These are phyloP conservation scores for Cladophialophora bantiana DNA, from an alignment of 2,329 filamentous ascomycete species.

Conservation along the genomic window DNA sequence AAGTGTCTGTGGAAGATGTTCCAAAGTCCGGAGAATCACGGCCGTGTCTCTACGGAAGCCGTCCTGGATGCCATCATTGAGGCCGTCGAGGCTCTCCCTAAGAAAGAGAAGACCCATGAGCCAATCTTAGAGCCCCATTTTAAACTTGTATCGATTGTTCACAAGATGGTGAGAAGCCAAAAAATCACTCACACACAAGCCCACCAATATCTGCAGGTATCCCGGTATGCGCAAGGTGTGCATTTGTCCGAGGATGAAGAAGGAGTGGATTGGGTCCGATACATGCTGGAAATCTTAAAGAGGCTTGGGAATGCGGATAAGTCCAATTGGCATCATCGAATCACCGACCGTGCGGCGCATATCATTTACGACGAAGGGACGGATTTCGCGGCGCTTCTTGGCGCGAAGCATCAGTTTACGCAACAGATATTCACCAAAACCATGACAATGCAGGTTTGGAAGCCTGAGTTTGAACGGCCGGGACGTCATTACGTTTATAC, in stretches of 20 bases:
- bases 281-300: constrained; percentile 67
- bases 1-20: constrained; percentile 79
- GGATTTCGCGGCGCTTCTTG: constrained; percentile 60
- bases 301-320: constrained; percentile 76
- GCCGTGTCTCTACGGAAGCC: constrained; percentile 49
- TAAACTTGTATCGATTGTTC: constrained; percentile 80
- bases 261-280: constrained; percentile 63
- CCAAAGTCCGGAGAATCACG: constrained; percentile 49
- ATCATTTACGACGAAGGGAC: constrained; percentile 65
- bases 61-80: constrained; percentile 65
- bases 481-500: constrained; percentile 94
- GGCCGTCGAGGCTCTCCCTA: constrained; percentile 68
- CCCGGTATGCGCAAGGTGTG: constrained; percentile 63
- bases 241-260: constrained; percentile 57
- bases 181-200: constrained; percentile 57
- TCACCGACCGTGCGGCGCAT: constrained; percentile 72
- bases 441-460: constrained; percentile 94
- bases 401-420: constrained; percentile 79
- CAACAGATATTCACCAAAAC: constrained; percentile 91
- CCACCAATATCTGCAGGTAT: constrained; percentile 59
- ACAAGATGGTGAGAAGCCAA: constrained; percentile 74
- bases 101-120: constrained; percentile 68
- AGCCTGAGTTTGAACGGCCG: constrained; percentile 82
- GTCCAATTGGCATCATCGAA: constrained; percentile 93
- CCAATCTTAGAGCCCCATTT: constrained; percentile 91